Conservation (phyloP, 345 rosid species). For the Heritiera littoralis region DNA sequence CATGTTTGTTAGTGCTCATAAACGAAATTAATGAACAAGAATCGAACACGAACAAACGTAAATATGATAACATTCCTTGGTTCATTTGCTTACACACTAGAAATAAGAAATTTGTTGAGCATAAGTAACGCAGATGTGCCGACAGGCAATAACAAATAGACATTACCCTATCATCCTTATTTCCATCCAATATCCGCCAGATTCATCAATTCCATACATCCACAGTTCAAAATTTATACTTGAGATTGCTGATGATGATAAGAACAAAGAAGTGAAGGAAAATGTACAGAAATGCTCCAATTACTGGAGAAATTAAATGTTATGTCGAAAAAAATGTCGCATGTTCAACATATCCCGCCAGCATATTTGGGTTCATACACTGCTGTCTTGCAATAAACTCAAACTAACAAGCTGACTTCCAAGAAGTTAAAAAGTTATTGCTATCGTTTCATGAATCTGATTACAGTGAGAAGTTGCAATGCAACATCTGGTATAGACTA, state of each 20-base stretch:
- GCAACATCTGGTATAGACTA: not conserved
- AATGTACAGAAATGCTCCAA: not conserved
- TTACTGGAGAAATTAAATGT: not conserved
- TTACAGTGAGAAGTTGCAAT: not conserved
- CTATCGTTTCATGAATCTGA: not conserved
- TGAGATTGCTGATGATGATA: not conserved
- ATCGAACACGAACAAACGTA: no score
- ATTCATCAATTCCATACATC: not conserved
- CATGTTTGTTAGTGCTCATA: no score
- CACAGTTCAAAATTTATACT: not conserved
- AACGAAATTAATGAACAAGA: no score
- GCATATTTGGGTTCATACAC: not conserved
- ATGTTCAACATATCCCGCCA: not conserved
- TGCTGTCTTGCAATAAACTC: not conserved
- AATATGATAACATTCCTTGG: no score
- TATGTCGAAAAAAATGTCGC: no score
- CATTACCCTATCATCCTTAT: no score
- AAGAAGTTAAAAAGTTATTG: conserved; percentile 1
- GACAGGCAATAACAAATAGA: not conserved
- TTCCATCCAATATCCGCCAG: no score
- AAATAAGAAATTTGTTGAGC: no score
- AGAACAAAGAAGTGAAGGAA: not conserved
- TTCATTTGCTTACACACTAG: no score
- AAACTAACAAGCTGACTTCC: not conserved
- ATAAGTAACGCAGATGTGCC: not conserved